These are phyloP conservation scores for Exophiala sideris DNA, from an alignment of 2,329 filamentous ascomycete species.

Conservation along the genomic window DNA sequence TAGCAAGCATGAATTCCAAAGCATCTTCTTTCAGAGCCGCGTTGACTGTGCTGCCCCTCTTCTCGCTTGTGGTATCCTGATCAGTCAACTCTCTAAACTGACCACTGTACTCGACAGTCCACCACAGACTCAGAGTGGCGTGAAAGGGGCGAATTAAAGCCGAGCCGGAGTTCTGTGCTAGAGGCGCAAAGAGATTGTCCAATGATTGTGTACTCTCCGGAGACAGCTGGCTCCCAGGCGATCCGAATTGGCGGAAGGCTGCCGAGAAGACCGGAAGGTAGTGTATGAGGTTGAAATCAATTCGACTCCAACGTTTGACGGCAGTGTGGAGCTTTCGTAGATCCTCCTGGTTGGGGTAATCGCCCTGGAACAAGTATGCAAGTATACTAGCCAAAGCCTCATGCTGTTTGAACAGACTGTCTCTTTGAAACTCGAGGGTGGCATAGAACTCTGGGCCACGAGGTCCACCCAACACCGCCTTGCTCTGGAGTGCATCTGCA, in stretches of 20 bases:
- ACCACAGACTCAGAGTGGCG: constrained; percentile 75
- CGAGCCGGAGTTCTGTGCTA: constrained; percentile 40
- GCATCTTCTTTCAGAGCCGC: constrained; percentile 81
- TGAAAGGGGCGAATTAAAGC: constrained; percentile 65
- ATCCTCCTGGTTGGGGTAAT: constrained; percentile 66
- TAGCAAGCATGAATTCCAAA: constrained; percentile 83
- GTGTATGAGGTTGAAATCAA: constrained; percentile 73
- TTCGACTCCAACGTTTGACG: constrained; percentile 63
- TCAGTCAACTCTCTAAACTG: constrained; percentile 72
- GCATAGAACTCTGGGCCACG: constrained; percentile 66
- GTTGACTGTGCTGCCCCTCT: constrained; percentile 69
- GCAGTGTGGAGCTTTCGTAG: constrained; percentile 68
- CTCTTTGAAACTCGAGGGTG: constrained; percentile 73
- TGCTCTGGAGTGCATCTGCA: constrained; percentile 70
- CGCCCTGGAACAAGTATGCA: constrained; percentile 71
- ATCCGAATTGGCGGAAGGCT: constrained; percentile 74
- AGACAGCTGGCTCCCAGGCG: constrained; percentile 34
- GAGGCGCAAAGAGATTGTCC: constrained; percentile 48
- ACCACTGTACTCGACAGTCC: constrained; percentile 90
- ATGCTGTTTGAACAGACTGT: constrained; percentile 82
- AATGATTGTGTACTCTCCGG: constrained; percentile 40
- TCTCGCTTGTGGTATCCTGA: constrained; percentile 51
- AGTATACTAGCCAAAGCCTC: constrained; percentile 81
- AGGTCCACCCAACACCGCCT: constrained; percentile 67
- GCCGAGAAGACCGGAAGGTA: constrained; percentile 75